phyloP scores from a whole-genome alignment of 352 stramenopile genomes.

The Phytopythium mirpurense region DNA sequence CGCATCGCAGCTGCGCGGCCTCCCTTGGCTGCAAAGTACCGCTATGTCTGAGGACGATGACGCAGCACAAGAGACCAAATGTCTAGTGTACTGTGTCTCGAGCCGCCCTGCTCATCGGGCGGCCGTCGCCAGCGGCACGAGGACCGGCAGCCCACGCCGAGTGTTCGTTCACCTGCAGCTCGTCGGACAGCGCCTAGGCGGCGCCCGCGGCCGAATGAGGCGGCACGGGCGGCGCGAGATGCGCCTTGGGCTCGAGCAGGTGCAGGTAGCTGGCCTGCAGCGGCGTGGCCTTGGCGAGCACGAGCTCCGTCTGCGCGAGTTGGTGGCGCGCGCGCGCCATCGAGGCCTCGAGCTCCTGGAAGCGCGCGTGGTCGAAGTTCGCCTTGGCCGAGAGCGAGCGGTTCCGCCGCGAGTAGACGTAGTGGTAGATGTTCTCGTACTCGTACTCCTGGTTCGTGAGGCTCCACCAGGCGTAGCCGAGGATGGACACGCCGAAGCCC shows the following conservation, averaged over 20 bases:
- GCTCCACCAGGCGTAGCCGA: constrained; percentile 83
- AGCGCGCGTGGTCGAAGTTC: constrained; percentile 50
- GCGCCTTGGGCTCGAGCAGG: constrained; percentile 32
- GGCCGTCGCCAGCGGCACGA: neutral
- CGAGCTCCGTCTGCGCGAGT: constrained; percentile 44
- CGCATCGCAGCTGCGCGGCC: constrained; percentile 1
- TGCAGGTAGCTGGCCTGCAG: constrained; percentile 70
- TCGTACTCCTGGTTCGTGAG: constrained; percentile 85
- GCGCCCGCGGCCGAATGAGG: neutral
- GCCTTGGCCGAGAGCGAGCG: constrained; percentile 46
- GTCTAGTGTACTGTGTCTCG: no score
- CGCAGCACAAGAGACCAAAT: no score
- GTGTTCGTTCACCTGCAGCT: neutral
- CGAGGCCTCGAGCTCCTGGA: constrained; percentile 32
- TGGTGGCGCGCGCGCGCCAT: constrained; percentile 30
- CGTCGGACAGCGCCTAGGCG: neutral
- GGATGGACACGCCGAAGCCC: constrained; percentile 70
- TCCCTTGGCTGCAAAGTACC: no score
- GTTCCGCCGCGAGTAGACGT: constrained; percentile 67
- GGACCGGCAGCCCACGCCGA: neutral
- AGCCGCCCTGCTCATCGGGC: constrained; percentile 4
- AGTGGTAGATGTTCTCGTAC: constrained; percentile 87
- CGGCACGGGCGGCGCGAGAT: constrained; percentile 15
- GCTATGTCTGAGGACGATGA: no score
- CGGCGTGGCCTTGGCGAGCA: constrained; percentile 59